These are phyloP conservation scores for Ophiosphaerella korrae DNA, from an alignment of 2,329 filamentous ascomycete genomes.

Conservation along the genomic window DNA sequence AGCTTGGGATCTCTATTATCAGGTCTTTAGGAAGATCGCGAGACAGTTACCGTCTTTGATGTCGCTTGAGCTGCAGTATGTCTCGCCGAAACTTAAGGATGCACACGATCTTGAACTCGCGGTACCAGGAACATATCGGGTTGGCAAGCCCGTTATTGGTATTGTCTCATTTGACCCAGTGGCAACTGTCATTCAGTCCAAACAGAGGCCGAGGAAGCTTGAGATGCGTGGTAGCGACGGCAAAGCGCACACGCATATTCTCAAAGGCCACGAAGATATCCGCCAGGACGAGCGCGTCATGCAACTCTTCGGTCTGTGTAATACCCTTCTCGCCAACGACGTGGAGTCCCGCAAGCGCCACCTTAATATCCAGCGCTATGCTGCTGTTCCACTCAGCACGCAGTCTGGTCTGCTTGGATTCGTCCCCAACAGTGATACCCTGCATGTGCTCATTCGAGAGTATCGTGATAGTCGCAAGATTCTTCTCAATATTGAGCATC, in stretches of 20 bases:
- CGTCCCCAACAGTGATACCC: constrained; percentile 96
- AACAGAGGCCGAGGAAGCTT: constrained; percentile 91
- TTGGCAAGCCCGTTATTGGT: constrained; percentile 76
- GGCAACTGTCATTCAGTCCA: constrained; percentile 91
- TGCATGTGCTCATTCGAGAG: constrained; percentile 95
- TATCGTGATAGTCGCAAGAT: constrained; percentile 98
- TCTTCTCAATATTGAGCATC: constrained; percentile 96
- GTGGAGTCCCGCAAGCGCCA: constrained; percentile 97
- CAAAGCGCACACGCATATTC: constrained; percentile 80
- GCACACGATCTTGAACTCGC: constrained; percentile 87
- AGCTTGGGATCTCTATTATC: constrained; percentile 99
- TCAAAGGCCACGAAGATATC: constrained; percentile 99
- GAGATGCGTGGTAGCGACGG: constrained; percentile 89
- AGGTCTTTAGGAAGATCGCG: constrained; percentile 94
- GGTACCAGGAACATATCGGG: constrained; percentile 93
- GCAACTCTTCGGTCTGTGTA: constrained; percentile 97
- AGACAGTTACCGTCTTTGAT: constrained; percentile 92
- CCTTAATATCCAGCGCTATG: constrained; percentile 93
- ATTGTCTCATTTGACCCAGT: constrained; percentile 91
- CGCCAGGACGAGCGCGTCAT: constrained; percentile 98
- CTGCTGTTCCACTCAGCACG: constrained; percentile 95
- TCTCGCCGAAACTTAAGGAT: constrained; percentile 88
- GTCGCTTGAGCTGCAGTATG: constrained; percentile 91
- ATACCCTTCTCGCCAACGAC: constrained; percentile 91
- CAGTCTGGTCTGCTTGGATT: constrained; percentile 94